Evolutionary conservation across 805 yeast genomes (phyloP).

Genomic region (Isabelozyma pseudorhagii): DNA sequence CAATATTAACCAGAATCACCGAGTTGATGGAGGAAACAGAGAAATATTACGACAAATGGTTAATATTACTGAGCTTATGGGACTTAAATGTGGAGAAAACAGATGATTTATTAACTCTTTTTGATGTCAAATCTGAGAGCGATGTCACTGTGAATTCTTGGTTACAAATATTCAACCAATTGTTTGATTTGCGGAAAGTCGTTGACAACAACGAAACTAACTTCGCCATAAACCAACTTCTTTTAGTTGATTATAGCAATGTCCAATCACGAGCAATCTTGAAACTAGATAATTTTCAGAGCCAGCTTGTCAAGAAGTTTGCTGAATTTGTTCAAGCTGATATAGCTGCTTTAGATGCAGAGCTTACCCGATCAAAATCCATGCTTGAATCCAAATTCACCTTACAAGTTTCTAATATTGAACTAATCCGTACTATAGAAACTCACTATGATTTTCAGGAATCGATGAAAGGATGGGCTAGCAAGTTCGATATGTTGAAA

Average conservation of each 20-base stretch:
- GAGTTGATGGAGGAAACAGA: conserved; percentile 20
- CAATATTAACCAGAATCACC: conserved; percentile 24
- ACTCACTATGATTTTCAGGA: conserved; percentile 9
- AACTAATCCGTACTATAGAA: conserved; percentile 38
- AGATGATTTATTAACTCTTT: conserved; percentile 30
- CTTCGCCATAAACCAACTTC: conserved; percentile 34
- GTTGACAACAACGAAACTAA: conserved; percentile 50
- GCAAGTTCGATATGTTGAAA: conserved; percentile 6
- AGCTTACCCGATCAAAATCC: conserved; percentile 28
- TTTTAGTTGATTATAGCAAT: conserved; percentile 44
- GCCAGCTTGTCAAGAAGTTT: conserved; percentile 39
- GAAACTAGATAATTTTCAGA: conserved; percentile 61
- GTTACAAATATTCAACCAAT: conserved; percentile 44
- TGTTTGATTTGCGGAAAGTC: conserved; percentile 38
- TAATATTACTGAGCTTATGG: conserved; percentile 56
- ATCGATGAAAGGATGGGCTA: conserved; percentile 11
- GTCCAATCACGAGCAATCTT: conserved; percentile 52
- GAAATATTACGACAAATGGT: conserved; percentile 50
- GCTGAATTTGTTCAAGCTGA: conserved; percentile 30
- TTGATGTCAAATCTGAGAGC: conserved; percentile 11
- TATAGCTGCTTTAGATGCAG: conserved; percentile 25
- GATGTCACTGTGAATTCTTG: conserved; percentile 38
- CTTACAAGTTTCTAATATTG: conserved; percentile 34
- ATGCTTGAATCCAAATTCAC: conserved; percentile 26
- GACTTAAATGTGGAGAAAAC: conserved; percentile 41